These are phyloP conservation scores for Fabrea salina DNA, from an alignment of 169 alveolate species.

Conservation along the genomic window DNA sequence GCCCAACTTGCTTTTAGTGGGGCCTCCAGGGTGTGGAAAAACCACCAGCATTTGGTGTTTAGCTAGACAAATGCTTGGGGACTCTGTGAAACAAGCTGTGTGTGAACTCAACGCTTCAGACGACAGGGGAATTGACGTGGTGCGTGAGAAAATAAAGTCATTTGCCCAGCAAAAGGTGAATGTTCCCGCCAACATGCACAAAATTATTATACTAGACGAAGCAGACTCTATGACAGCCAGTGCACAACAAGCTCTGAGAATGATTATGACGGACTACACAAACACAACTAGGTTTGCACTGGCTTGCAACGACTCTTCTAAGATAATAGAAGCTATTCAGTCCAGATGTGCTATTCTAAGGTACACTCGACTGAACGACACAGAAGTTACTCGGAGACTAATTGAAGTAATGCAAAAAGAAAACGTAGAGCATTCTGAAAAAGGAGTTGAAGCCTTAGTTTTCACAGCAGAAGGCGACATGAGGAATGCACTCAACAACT, in stretches of 20 bases:
- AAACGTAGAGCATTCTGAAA: slow-evolving; percentile 71
- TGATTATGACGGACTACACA: slow-evolving; percentile 97
- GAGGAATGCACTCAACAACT: slow-evolving; percentile 93
- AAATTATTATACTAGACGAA: slow-evolving; percentile 98
- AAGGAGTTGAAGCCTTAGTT: slow-evolving; percentile 94
- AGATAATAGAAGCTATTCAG: slow-evolving; percentile 98
- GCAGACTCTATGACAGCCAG: slow-evolving; percentile 99
- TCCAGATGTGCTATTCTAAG: slow-evolving; percentile 98
- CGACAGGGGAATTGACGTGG: slow-evolving; percentile 99
- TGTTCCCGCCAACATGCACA: slow-evolving; percentile 93
- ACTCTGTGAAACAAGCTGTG: slow-evolving; percentile 85
- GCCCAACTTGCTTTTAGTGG: slow-evolving; percentile 96
- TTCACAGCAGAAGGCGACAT: slow-evolving; percentile 96
- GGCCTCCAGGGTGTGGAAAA: slow-evolving; percentile 99
- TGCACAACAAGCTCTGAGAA: slow-evolving; percentile 98
- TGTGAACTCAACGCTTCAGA: slow-evolving; percentile 99
- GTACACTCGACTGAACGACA: slow-evolving; percentile 91
- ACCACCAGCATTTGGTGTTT: slow-evolving; percentile 97
- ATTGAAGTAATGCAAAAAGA: slow-evolving; percentile 81
- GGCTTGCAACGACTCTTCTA: slow-evolving; percentile 98
- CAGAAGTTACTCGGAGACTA: slow-evolving; percentile 81
- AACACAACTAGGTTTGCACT: slow-evolving; percentile 97
- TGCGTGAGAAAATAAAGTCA: slow-evolving; percentile 95
- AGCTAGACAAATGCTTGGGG: slow-evolving; percentile 95
- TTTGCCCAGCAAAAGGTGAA: slow-evolving; percentile 94